Conservation (phyloP, 2,329 filamentous ascomycete species). For the Epichloe aotearoae region DNA sequence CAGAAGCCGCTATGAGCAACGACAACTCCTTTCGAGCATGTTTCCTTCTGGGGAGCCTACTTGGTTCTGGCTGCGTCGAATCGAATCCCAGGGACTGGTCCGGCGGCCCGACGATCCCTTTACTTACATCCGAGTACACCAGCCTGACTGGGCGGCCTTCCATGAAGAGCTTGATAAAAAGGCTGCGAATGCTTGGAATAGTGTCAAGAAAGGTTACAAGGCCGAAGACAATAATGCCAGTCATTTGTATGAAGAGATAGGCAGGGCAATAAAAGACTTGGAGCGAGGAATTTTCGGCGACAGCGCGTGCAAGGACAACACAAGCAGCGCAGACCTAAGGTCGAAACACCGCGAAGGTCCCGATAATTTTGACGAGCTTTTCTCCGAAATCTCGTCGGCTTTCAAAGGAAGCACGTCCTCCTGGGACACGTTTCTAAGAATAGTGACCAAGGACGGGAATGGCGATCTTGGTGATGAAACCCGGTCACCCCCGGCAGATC, state of each 20-base stretch:
- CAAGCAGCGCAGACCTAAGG: background rate
- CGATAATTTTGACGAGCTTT: slow-evolving; percentile 29
- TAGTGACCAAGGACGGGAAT: slow-evolving; percentile 14
- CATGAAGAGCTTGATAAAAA: slow-evolving; percentile 18
- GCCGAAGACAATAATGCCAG: slow-evolving; percentile 5
- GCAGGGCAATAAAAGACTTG: slow-evolving; percentile 7
- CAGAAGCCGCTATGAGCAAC: slow-evolving; percentile 19
- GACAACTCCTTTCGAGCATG: slow-evolving; percentile 23
- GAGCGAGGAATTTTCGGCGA: slow-evolving; percentile 4
- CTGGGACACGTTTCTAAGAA: slow-evolving; percentile 27
- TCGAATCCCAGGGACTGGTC: slow-evolving; percentile 26
- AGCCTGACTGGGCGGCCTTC: slow-evolving; percentile 16
- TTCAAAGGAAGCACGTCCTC: slow-evolving; percentile 24
- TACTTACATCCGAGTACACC: slow-evolving; percentile 7
- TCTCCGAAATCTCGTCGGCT: slow-evolving; percentile 22
- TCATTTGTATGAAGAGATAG: slow-evolving; percentile 8
- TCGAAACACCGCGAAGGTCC: slow-evolving; percentile 10
- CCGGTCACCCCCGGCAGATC: slow-evolving; percentile 6
- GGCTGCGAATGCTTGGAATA: slow-evolving; percentile 17
- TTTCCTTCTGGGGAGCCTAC: slow-evolving; percentile 27
- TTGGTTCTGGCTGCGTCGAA: slow-evolving; percentile 27
- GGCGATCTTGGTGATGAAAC: slow-evolving; percentile 3
- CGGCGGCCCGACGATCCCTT: slow-evolving; percentile 15
- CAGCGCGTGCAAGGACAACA: background rate
- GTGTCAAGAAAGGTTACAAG: slow-evolving; percentile 7